Base-by-base conservation (phyloP, 106 monocot species). In the Allium cepa region DNA sequence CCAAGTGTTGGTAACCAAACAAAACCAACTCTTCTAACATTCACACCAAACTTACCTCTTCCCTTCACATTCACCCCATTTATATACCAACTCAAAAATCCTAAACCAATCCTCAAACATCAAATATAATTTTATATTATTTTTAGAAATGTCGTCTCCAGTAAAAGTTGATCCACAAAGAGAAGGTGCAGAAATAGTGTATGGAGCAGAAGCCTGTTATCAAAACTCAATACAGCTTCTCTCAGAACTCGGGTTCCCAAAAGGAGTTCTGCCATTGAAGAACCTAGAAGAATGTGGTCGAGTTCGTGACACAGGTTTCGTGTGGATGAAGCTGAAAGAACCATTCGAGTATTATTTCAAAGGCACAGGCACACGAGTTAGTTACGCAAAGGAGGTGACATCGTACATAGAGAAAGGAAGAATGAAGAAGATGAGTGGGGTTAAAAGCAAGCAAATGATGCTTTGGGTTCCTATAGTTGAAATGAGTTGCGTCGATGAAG, bases 391-490 rank as follows among this genome's bases (percentile, higher is more conserved):
- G 2, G 85, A 79, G 52, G 85, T 86, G 60, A 86, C 85, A 9
- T 78, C 82, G 49, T 86, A 70, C 51, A 62, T 86, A 1, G 82
- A 82, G 76, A 71, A 70, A 13, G 70, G 70, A 45, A 79, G 18
- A 79, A 82, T 86, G 79, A 82, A 79, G 79, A 79, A 72, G 76
- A 91, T 96, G 77, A 88, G 75, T 0, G 91, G 95, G 7, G 74
- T 96, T 26, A 86, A 76, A 78, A 82, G 81, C 80, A 85, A 80
- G 88, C 87, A 96, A 78, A 59, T 96, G 71, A n/a, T 96, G 70
- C 50, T 96, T 1, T 96, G 91, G 95, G 83, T 96, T 57, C 88
- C 95, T 1, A 79, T 96, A 48, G 67, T 74, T n/a, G 95, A 96
- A 82, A 91, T 96, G 95, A 88, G 77, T 47, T 56, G 26, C 62